Evolutionary conservation across 148 eudicot genomes (phyloP).

Genomic region (Camellia sinensis): DNA sequence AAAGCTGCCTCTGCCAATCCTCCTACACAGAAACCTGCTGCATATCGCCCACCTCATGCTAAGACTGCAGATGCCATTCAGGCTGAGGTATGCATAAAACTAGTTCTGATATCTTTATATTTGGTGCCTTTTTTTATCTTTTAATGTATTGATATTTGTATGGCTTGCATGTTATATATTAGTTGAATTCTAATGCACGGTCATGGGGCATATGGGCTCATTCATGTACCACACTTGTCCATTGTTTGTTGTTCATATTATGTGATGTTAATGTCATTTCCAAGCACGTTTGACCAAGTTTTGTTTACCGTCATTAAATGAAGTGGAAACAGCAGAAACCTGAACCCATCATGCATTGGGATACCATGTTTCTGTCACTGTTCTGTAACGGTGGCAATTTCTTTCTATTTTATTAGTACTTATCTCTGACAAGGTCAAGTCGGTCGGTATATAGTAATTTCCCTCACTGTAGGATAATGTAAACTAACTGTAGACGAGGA

Average conservation of each 20-base stretch:
- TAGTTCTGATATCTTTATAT: not conserved
- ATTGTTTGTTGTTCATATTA: not conserved
- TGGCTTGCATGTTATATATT: not conserved
- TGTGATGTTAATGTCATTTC: not conserved
- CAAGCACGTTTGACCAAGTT: not conserved
- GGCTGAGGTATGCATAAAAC: slow-evolving; percentile 59
- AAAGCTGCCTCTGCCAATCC: slow-evolving; percentile 50
- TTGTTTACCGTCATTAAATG: not conserved
- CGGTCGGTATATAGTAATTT: not conserved
- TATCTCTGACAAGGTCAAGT: not conserved
- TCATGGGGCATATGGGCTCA: not conserved
- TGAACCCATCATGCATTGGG: not conserved
- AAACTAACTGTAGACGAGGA: not conserved
- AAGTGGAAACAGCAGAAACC: not conserved
- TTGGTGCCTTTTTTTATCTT: not conserved
- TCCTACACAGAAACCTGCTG: slow-evolving; percentile 70
- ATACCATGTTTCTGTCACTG: not conserved
- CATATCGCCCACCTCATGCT: slow-evolving; percentile 95
- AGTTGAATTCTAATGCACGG: not conserved
- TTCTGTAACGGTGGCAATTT: not conserved
- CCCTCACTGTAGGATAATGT: not conserved
- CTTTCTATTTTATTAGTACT: not conserved
- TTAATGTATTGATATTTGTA: not conserved
- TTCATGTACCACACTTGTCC: not conserved
- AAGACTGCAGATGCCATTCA: slow-evolving; percentile 78